Base-by-base conservation (phyloP, 345 rosid genomes). In the Linum usitatissimum region DNA sequence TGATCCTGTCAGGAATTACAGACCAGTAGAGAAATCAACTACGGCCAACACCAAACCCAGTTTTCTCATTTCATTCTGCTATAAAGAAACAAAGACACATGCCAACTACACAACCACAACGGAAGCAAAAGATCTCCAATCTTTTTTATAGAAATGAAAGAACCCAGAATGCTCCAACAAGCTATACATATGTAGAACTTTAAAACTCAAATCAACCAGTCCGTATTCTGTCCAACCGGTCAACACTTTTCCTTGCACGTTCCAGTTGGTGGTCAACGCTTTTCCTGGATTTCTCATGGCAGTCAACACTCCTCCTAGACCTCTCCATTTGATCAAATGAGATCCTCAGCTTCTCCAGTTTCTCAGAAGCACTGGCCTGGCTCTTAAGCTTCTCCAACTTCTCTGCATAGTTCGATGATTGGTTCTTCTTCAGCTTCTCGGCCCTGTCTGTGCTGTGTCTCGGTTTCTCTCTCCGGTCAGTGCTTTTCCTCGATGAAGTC, bases 401-500 rank as follows among this genome's bases (percentile, higher is more conserved):
- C 18, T 67, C 76, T 0, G 31, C 53, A 21, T 62, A 64, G 48
- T 61, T 76, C 30, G 75, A 69, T 62, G 75, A 69, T 62, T 76
- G 92, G 55, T 55, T 83, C 72, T 81, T 83, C 60, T 45, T 45
- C 51, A 45, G 48, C 28, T 53, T 13, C 21, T 20, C 28, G 19
- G 10, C 64, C 18, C 3, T 9, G 17, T 3, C 6, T 12, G 30
- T 15, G 51, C 51, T 45, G 51, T 45, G 51, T 61, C 64, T 71
- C 61, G 64, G 55, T 59, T 67, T 73, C 53, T 73, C 76, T 19
- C 74, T 66, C 34, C 85, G 62, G 45, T 87, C 91, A 0, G 79
- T 70, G 65, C 96, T 86, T 61, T 79, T 79, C 66, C 94, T 84
- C 0, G 93, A 86, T 0, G 28, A 23, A 56, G 83, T 86, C 58